Base-by-base conservation (phyloP, 1,284 basidiomycete species). In the Puccinia triticina region DNA sequence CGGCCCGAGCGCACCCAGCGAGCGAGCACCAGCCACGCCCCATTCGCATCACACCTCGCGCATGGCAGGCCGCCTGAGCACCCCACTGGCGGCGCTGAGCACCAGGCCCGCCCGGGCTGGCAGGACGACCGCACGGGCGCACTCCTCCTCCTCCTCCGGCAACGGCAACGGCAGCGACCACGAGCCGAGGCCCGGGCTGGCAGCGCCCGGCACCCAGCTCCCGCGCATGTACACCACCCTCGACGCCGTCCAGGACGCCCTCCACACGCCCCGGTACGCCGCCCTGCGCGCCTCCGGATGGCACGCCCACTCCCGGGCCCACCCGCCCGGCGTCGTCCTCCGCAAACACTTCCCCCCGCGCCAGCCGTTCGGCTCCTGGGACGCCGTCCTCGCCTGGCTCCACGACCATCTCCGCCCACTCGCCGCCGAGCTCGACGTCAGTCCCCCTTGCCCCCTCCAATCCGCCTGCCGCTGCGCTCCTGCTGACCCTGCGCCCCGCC, bases 361-460 rank as follows among this genome's bases (percentile, higher is more conserved):
- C 16, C 57, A 26, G 57, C 57, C 57, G 7, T 80, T 80, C 40
- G 37, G 55, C 23, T 55, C 48, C 26, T 80, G 77, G 77, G 64
- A 69, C 32, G 10, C 71, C 14, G 46, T 55, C 40, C 11, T 80
- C 43, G 14, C 3, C n/a, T 80, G 77, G 77, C 34, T 80, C 29
- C 32, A 72, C 12, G 12, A 55, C 71, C 1, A 50, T 40, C 3
- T 80, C 16, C 4, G 77, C 4, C 67, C 77, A 21, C 59, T 80
- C 50, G 64, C 77, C 2, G 32, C 72, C 55, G 77, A 80, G 29
- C 48, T 67, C 37, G 43, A 80, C 40, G 77, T 80, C 21, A 57
- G 77, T 46, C n/a, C n/a, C 12, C 43, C 23, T 16, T 2, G n/a
- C 7, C n/a, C 40, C n/a, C n/a, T n/a, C n/a, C n/a, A n/a, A n/a